Evolutionary conservation across 2,329 filamentous ascomycete genomes (phyloP), one percentile per base, ranked within the genome.

Genomic region (Pseudogymnoascus sp.): DNA sequence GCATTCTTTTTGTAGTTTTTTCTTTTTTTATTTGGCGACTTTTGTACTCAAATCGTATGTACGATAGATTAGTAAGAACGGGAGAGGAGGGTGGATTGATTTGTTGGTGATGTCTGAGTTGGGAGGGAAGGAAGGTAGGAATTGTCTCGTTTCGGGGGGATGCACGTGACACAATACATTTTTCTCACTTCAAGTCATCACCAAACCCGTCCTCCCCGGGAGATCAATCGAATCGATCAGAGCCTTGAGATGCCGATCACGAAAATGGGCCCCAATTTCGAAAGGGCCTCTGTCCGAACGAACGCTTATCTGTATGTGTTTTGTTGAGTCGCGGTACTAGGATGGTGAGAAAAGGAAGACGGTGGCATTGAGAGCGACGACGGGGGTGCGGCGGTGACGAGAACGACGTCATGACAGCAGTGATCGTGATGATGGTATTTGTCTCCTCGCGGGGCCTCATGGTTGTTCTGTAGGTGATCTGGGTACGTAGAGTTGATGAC

Each of bases 1-100:
- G 62, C 63, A 65, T 28, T 48, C 48, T 26, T 52, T 52, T 52
- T 52, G n/a, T 52, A 1, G 4, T 52, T 30, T 13, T 52, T 52
- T 30, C 6, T 41, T 41, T 30, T 52, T 13, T 4, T 3, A 13
- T 5, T 26, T 4, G 13, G 5, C n/a, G n/a, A n/a, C n/a, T n/a
- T n/a, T n/a, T n/a, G n/a, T n/a, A n/a, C n/a, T n/a, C n/a, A n/a
- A n/a, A n/a, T n/a, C n/a, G 41, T 8, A 15, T 21, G 19, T 4
- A n/a, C 2, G n/a, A 30, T 30, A 3, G n/a, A 19, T n/a, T n/a
- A n/a, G n/a, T n/a, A n/a, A 18, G 26, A 19, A 1, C 30, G 23
- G 26, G 19, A 6, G 19, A 10, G 12, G 3, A 10, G n/a, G 9
- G 13, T 12, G 6, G 23, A 52, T 28, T 52, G n/a, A 7, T 28